These are phyloP conservation scores for Stereum hirsutum DNA, from an alignment of 1,284 basidiomycete species.

Conservation along the genomic window DNA sequence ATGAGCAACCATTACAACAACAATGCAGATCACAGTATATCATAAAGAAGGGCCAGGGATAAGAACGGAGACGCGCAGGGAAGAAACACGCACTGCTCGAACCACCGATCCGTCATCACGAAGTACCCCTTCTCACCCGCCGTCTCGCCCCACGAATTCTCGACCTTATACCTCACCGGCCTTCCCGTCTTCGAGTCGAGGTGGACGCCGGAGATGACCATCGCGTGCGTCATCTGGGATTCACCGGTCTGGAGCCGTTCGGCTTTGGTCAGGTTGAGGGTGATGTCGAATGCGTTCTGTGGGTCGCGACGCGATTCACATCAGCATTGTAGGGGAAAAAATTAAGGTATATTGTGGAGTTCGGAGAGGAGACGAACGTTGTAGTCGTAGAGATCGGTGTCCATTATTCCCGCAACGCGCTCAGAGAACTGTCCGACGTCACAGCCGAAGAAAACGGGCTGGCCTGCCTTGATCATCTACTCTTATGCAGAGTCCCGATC, in stretches of 20 bases:
- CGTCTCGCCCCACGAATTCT: conserved; percentile 90
- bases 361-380: conserved; percentile 51
- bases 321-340: background rate
- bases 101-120: conserved; percentile 90
- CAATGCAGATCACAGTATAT: background rate
- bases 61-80: background rate
- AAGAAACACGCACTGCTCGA: conserved; percentile 62
- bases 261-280: conserved; percentile 65
- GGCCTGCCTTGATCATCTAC: conserved; percentile 77
- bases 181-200: conserved; percentile 62
- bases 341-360: too few relatives aligned
- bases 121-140: conserved; percentile 85
- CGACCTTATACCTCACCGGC: conserved; percentile 85
- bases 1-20: conserved; percentile 1
- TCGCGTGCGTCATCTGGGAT: conserved; percentile 86
- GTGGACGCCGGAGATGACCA: conserved; percentile 92
- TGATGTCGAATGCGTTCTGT: conserved; percentile 49
- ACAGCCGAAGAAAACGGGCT: conserved; percentile 93
- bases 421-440: conserved; percentile 81
- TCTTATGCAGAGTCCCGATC: background rate
- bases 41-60: background rate
- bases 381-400: conserved; percentile 75
- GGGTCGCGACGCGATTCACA: background rate
- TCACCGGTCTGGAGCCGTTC: conserved; percentile 79
- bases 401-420: conserved; percentile 72